Base-by-base conservation (phyloP, 164 flowering plant species). In the Vitis rupestris region DNA sequence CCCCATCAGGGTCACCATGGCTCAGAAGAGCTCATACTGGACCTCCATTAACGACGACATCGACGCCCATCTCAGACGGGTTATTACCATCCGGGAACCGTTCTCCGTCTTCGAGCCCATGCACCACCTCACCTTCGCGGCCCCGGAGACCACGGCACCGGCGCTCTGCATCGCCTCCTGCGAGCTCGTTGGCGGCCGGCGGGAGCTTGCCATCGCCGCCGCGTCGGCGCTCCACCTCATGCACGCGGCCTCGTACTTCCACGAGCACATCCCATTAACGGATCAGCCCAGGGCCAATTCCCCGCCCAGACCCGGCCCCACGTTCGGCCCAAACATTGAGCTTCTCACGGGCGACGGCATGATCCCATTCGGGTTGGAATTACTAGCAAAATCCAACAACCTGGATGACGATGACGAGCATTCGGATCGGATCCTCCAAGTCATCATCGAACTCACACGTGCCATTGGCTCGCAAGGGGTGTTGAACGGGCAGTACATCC, bases 181-280 rank as follows among this genome's bases (percentile, higher is more conserved):
- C 44, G 94, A 92, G 78, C 77, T 84, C 59, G 85, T 88, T 13
- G 93, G 93, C 16, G 93, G 89, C 50, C 63, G 68, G 17, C 83
- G 87, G 2, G 73, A 70, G 30, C 79, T 81, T 4, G 89, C 93
- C 19, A 55, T 87, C 67, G 72, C 85, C 1, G 89, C 90, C 0
- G 93, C 97, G 0, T 60, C 92, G 0, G 93, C 90, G 0, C 54
- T 92, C 8, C 93, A 83, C 53, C 82, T 88, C 67, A 63, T 87
- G 74, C 81, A 81, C 60, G 89, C 86, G 0, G 86, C 90, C 0
- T 9, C 80, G 0, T 74, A 29, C 78, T 55, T 79, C 17, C 94
- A 87, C 66, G 82, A 86, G 37, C 68, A 81, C 66, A 81, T 84
- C 3, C 83, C 75, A 0, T 10, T 76, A 8, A 65, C 80, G 0